Percentiles rank a stretch among this genome's conserved stretches.
Evolutionary conservation across 2,329 filamentous ascomycete species (phyloP).

Genomic region (Trichocomaceae sp.): DNA sequence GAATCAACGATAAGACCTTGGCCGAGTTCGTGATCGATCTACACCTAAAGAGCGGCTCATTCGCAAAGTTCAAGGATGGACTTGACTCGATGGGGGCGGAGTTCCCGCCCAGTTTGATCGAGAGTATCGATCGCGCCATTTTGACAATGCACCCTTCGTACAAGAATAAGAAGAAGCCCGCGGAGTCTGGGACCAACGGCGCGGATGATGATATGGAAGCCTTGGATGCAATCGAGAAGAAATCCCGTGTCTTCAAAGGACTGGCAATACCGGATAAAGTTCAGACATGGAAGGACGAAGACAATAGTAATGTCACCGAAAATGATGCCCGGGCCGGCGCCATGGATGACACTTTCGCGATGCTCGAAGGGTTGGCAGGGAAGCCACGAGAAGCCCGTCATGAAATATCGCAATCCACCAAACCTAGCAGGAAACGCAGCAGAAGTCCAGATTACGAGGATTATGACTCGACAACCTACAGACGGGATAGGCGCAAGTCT

Average conservation of each 20-base stretch:
- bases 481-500: conserved; percentile 31
- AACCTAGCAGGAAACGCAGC: conserved; percentile 47
- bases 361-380: conserved; percentile 77
- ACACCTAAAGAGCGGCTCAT: conserved; percentile 65
- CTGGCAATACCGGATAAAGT: conserved; percentile 78
- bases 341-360: conserved; percentile 86
- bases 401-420: conserved; percentile 28
- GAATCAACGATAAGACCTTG: conserved; percentile 86
- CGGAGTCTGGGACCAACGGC: conserved; percentile 30
- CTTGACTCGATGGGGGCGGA: conserved; percentile 72
- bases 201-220: conserved; percentile 40
- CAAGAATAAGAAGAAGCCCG: conserved; percentile 53
- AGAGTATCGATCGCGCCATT: conserved; percentile 85
- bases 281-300: conserved; percentile 47
- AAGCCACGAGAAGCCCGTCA: conserved; percentile 47
- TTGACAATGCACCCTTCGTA: conserved; percentile 86
- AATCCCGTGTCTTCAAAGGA: conserved; percentile 83
- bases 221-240: conserved; percentile 54
- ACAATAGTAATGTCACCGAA: conserved; percentile 18
- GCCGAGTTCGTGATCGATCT: conserved; percentile 95
- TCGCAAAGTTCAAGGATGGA: conserved; percentile 67
- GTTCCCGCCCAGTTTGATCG: conserved; percentile 77
- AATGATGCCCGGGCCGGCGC: conserved; percentile 51
- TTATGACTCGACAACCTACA: conserved; percentile 32
- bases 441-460: conserved; percentile 47